phyloP scores from a whole-genome alignment of 805 yeast genomes.

The Wickerhamiella occidentalis region DNA sequence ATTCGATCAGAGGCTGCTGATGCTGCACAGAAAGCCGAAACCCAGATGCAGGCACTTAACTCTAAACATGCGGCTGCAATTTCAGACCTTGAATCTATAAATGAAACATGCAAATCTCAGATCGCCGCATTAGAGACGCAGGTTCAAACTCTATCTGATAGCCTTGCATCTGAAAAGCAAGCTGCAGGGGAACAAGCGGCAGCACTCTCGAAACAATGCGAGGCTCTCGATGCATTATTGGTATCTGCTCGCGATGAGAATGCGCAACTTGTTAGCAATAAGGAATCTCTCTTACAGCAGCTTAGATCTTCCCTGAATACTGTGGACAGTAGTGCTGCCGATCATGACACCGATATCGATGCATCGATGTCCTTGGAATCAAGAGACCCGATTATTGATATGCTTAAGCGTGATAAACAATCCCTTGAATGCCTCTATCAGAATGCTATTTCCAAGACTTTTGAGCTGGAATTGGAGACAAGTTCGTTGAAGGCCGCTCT shows the following conservation, averaged over 20 bases:
- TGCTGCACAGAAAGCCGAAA: not conserved
- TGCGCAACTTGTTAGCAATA: not conserved
- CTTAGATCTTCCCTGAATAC: not conserved
- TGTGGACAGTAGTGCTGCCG: not conserved
- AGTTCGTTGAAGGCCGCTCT: not conserved
- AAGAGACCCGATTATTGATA: not conserved
- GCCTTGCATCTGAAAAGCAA: not conserved
- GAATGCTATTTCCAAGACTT: not conserved
- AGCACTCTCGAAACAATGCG: not conserved
- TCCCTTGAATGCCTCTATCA: not conserved
- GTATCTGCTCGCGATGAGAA: not conserved
- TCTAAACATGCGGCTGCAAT: not conserved
- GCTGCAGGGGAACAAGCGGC: not conserved
- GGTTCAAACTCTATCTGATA: not conserved
- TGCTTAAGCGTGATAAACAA: conserved; percentile 7
- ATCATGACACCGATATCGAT: not conserved
- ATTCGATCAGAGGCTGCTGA: not conserved
- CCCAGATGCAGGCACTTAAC: not conserved
- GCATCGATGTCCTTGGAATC: not conserved
- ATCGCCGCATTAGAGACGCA: not conserved
- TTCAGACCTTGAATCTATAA: not conserved
- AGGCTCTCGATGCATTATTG: not conserved
- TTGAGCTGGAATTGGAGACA: not conserved
- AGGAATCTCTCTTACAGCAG: conserved; percentile 3
- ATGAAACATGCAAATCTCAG: not conserved